A percentile compares a stretch with the other conserved stretches of the same genome.
Evolutionary conservation across 768 basidiomycete genomes (phyloP).

Genomic region (Tephrocybe sp.): DNA sequence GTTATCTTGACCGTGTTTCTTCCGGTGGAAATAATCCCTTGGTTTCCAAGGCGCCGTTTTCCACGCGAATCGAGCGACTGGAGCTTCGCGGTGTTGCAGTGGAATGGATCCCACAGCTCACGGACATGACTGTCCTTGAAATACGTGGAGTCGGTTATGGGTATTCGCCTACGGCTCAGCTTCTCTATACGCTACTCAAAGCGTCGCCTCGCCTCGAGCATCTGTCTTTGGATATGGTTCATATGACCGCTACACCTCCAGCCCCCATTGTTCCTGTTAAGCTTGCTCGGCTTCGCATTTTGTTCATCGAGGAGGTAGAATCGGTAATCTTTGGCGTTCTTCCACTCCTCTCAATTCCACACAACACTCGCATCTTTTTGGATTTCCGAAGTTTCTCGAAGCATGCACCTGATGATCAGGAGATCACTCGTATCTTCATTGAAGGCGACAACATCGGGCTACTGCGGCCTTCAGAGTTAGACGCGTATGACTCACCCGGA

Average conservation of each 20-base stretch:
- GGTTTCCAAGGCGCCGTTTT: neutral
- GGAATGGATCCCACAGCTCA: constrained; percentile 1
- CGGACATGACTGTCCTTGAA: constrained; percentile 6
- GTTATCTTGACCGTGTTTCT: constrained; percentile 7
- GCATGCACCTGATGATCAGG: neutral
- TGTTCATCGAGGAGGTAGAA: constrained; percentile 1
- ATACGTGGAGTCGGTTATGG: constrained; percentile 1
- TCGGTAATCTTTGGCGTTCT: neutral
- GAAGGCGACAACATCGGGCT: constrained; percentile 2
- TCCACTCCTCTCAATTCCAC: constrained; percentile 4
- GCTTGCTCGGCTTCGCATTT: constrained; percentile 5
- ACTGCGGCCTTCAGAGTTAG: constrained; percentile 1
- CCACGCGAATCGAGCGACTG: constrained; percentile 1
- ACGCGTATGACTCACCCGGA: constrained; percentile 2
- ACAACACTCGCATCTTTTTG: neutral
- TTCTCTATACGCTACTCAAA: constrained; percentile 2
- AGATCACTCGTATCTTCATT: constrained; percentile 2
- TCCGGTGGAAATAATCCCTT: neutral
- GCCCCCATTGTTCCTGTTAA: neutral
- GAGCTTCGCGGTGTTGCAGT: constrained; percentile 9
- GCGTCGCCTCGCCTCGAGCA: constrained; percentile 8
- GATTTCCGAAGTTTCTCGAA: neutral
- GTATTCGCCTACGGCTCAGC: neutral
- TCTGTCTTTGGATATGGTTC: constrained; percentile 2
- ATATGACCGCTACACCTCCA: neutral